Conservation (phyloP, 2,329 filamentous ascomycete genomes). For the Byssoonygena ceratinophila region DNA sequence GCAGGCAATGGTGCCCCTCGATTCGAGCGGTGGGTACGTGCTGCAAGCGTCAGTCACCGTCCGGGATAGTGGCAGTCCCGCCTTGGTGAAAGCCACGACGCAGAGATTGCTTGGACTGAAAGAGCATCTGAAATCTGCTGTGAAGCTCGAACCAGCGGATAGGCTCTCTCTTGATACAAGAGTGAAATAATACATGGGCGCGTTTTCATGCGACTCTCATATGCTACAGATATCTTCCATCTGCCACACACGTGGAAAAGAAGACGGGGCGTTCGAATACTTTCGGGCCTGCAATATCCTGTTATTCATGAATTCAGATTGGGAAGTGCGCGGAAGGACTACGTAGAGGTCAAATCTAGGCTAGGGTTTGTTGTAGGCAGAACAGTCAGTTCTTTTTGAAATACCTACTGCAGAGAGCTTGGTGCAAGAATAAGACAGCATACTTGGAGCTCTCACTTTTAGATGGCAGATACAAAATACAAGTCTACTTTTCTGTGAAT, state of each 20-base stretch:
- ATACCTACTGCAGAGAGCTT: too few relatives aligned
- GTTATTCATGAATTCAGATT: not conserved
- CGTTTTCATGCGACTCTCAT: not conserved
- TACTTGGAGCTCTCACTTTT: too few relatives aligned
- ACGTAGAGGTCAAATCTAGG: too few relatives aligned
- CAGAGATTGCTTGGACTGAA: slow-evolving; percentile 47
- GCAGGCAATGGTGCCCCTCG: slow-evolving; percentile 41
- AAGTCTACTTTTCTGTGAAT: too few relatives aligned
- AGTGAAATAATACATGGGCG: slow-evolving; percentile 38
- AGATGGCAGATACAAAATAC: too few relatives aligned
- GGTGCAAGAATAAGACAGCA: too few relatives aligned
- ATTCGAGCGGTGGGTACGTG: slow-evolving; percentile 48
- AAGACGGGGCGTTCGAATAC: not conserved
- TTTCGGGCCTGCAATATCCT: not conserved
- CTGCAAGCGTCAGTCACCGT: slow-evolving; percentile 49
- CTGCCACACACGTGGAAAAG: not conserved
- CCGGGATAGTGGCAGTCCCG: slow-evolving; percentile 45
- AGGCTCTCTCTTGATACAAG: slow-evolving; percentile 50
- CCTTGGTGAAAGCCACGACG: slow-evolving; percentile 44
- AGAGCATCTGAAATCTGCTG: slow-evolving; percentile 44
- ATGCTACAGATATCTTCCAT: too few relatives aligned
- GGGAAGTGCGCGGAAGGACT: not conserved
- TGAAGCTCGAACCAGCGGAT: slow-evolving; percentile 49
- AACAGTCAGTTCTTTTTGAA: too few relatives aligned
- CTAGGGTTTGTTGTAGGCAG: too few relatives aligned